phyloP scores from a whole-genome alignment of 2,329 filamentous ascomycete species.

The Xylaria multiplex region DNA sequence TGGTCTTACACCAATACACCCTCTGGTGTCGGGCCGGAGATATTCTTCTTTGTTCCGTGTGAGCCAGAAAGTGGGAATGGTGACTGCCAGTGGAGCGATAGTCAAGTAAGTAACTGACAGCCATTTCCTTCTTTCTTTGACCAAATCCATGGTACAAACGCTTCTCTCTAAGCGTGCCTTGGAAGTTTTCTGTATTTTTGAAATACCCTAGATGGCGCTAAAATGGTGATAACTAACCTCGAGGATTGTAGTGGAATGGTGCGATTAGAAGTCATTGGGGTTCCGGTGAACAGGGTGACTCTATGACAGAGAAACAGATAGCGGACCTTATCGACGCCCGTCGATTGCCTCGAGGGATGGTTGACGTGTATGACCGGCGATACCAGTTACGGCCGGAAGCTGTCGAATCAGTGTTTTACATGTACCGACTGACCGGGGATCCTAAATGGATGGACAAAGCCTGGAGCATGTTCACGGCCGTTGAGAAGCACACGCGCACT shows the following conservation, averaged over 20 bases:
- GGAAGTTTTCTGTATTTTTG: not conserved
- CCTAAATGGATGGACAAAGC: constrained; percentile 72
- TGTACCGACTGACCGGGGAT: constrained; percentile 79
- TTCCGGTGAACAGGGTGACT: constrained; percentile 35
- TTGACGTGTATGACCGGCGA: constrained; percentile 62
- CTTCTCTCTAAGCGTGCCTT: no score
- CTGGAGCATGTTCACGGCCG: constrained; percentile 77
- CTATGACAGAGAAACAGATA: constrained; percentile 46
- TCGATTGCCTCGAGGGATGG: constrained; percentile 65
- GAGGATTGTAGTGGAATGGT: constrained; percentile 38
- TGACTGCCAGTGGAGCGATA: constrained; percentile 48
- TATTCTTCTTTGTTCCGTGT: constrained; percentile 60
- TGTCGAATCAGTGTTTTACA: constrained; percentile 82
- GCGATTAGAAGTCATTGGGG: constrained; percentile 46
- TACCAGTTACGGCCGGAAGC: constrained; percentile 80
- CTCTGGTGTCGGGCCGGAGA: constrained; percentile 71
- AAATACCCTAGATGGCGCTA: not conserved
- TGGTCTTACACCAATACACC: constrained; percentile 69
- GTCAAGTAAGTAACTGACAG: constrained; percentile 32
- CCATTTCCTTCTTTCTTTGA: not conserved
- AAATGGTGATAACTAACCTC: constrained; percentile 9
- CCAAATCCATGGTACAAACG: not conserved
- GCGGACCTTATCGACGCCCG: constrained; percentile 53
- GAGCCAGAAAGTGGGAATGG: constrained; percentile 44
- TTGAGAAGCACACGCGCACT: constrained; percentile 70